Conservation (phyloP, 169 alveolate genomes). For the Theileria parva region DNA sequence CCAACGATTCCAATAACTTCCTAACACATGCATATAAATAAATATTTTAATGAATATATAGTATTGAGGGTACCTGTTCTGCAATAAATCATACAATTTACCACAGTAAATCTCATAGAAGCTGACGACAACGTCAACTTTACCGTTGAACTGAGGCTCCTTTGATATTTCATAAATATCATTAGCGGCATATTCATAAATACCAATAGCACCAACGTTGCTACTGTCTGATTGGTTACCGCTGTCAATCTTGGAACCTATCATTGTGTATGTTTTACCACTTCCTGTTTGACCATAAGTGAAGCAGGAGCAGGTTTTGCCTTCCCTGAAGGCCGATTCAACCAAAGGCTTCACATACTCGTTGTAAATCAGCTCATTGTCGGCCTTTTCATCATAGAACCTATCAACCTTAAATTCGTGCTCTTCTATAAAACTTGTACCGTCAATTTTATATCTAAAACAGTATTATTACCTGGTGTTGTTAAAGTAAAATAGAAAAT, state of each 20-base stretch:
- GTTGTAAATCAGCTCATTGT: constrained; percentile 84
- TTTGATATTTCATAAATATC: constrained; percentile 86
- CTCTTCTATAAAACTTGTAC: constrained; percentile 89
- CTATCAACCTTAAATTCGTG: constrained; percentile 90
- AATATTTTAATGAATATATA: neutral
- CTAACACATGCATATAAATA: constrained; percentile 23
- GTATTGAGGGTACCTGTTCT: constrained; percentile 80
- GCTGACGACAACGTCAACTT: constrained; percentile 84
- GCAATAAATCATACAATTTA: constrained; percentile 95
- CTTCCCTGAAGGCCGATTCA: constrained; percentile 88
- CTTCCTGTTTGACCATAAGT: constrained; percentile 98
- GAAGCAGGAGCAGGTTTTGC: constrained; percentile 94
- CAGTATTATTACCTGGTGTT: neutral
- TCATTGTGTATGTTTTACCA: constrained; percentile 97
- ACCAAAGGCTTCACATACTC: constrained; percentile 91
- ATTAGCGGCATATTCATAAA: constrained; percentile 90
- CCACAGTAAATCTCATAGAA: constrained; percentile 99
- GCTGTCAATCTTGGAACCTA: constrained; percentile 84
- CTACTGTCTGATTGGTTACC: constrained; percentile 33
- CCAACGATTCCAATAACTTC: constrained; percentile 84
- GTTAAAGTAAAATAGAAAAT: neutral
- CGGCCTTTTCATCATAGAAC: constrained; percentile 83
- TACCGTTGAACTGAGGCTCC: constrained; percentile 67
- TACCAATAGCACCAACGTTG: constrained; percentile 75
- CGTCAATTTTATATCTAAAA: constrained; percentile 81